Percentiles rank a stretch among this genome's conserved stretches.
Evolutionary conservation across 306 rosid genomes (phyloP).

Genomic region (Adenanthera pavonina): DNA sequence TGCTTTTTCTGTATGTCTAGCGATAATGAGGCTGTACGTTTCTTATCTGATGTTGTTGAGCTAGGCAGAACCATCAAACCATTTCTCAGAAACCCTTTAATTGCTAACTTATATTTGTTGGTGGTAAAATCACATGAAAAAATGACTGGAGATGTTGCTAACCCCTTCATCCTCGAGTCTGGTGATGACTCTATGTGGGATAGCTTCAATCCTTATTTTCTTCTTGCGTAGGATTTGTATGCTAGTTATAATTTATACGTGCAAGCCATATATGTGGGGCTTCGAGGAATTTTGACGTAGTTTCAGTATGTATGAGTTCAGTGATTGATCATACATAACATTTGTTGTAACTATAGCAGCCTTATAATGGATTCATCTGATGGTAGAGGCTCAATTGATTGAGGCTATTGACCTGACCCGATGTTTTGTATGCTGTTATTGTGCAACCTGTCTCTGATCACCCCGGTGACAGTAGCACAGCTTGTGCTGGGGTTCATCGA

Average conservation of each 20-base stretch:
- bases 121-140: constrained; percentile 65
- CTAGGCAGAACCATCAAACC: constrained; percentile 65
- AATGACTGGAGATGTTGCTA: constrained; percentile 39
- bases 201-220: constrained; percentile 81
- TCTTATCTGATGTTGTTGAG: constrained; percentile 52
- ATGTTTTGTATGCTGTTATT: constrained; percentile 3
- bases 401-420: neutral
- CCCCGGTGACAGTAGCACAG: neutral
- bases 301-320: neutral
- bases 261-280: constrained; percentile 20
- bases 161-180: constrained; percentile 44
- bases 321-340: constrained; percentile 23
- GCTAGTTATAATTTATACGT: constrained; percentile 39
- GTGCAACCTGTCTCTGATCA: constrained; percentile 3
- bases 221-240: constrained; percentile 62
- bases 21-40: constrained; percentile 40
- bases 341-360: constrained; percentile 39
- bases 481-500: neutral
- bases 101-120: constrained; percentile 66
- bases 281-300: constrained; percentile 35
- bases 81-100: constrained; percentile 76
- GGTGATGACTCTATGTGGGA: constrained; percentile 60
- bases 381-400: neutral
- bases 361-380: constrained; percentile 26
- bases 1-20: constrained; percentile 55